Percentiles rank a stretch among this genome's conserved stretches.
Conservation (phyloP, 2,329 filamentous ascomycete species). For the Pseudogymnoascus sp. region DNA sequence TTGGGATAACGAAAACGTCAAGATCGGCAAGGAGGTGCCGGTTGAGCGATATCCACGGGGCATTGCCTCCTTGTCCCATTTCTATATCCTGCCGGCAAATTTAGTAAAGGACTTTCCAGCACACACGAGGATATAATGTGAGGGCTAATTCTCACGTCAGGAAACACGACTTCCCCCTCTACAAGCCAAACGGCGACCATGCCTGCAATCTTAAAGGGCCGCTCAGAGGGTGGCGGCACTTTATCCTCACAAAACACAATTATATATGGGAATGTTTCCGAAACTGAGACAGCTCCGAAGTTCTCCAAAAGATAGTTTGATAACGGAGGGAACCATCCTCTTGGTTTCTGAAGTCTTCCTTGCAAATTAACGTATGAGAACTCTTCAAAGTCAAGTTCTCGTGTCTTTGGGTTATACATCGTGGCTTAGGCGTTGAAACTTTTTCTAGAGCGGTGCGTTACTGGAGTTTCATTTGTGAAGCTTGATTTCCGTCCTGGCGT, state of each 20-base stretch:
- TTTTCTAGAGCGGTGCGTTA: not conserved
- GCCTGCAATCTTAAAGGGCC: not conserved
- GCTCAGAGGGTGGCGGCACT: not conserved
- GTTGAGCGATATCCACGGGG: not conserved
- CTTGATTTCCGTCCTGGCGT: not conserved
- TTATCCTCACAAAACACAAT: not conserved
- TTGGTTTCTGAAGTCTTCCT: not conserved
- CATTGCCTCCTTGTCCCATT: not conserved
- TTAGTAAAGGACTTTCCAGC: not conserved
- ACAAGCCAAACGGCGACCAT: not conserved
- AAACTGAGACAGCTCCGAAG: not conserved
- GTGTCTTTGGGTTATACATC: not conserved
- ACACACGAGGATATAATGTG: not conserved
- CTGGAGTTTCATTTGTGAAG: not conserved
- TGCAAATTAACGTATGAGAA: not conserved
- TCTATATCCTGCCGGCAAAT: not conserved
- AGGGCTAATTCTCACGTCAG: constrained; percentile 12
- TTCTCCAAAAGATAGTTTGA: not conserved
- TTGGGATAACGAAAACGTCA: not conserved
- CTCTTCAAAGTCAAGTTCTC: not conserved
- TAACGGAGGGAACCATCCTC: not conserved
- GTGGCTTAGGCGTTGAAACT: not conserved
- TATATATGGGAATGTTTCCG: not conserved
- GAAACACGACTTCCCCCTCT: not conserved
- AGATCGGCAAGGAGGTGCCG: not conserved